A percentile compares a stretch with the other conserved stretches of the same genome.
Evolutionary conservation across 2,329 filamentous ascomycete genomes (phyloP).

Genomic region (Fusarium nurragi): DNA sequence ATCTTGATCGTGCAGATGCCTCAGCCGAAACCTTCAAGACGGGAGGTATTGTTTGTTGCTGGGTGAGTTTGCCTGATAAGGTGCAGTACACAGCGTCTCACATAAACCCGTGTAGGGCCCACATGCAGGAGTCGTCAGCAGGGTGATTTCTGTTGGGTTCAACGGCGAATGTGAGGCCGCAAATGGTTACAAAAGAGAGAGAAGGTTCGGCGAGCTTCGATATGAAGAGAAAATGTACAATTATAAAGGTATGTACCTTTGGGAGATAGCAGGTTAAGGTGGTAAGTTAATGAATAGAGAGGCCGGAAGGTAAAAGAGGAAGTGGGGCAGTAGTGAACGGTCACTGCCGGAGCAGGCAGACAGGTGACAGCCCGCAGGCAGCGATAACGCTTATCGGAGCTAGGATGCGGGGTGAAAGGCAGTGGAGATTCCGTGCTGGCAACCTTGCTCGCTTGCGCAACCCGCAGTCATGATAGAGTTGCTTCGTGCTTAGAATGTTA

Average conservation of each 20-base stretch:
- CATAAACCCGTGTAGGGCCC: constrained; percentile 14
- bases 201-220: background rate
- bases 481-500: no score
- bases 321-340: constrained; percentile 45
- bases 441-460: background rate
- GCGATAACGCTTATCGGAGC: constrained; percentile 45
- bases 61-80: background rate
- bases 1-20: constrained; percentile 13
- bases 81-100: constrained; percentile 23
- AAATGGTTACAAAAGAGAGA: background rate
- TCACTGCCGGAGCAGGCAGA: constrained; percentile 47
- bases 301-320: constrained; percentile 40
- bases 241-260: background rate
- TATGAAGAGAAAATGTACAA: background rate
- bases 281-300: background rate
- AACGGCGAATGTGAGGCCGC: background rate
- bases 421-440: constrained; percentile 2
- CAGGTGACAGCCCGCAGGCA: constrained; percentile 42
- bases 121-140: constrained; percentile 28
- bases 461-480: background rate
- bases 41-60: background rate
- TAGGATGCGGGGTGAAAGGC: constrained; percentile 30
- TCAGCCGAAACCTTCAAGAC: background rate
- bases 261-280: background rate
- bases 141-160: constrained; percentile 8